These are phyloP conservation scores for Posidonia australis DNA, from an alignment of 106 monocot species.

Conservation along the genomic window DNA sequence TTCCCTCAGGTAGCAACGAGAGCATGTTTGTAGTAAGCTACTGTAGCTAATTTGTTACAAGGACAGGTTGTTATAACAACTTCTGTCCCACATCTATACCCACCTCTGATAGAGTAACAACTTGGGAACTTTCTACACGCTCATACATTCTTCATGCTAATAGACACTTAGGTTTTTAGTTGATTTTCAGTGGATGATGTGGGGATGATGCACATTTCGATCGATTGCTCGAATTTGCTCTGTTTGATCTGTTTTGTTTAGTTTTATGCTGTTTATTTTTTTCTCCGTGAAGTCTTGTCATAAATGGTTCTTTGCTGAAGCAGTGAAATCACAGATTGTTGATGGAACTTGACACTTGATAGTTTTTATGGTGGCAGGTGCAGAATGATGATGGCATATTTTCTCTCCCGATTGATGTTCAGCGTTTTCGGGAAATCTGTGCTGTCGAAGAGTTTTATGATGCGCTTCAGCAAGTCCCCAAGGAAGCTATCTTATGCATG, in stretches of 20 bases:
- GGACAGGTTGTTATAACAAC: too few species aligned
- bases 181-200: not conserved
- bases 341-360: not conserved
- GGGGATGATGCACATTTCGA: not conserved
- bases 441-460: constrained; percentile 39
- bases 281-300: too few species aligned
- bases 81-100: too few species aligned
- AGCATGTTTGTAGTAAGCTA: too few species aligned
- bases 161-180: too few species aligned
- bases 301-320: not conserved
- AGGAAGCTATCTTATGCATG: constrained; percentile 81
- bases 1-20: too few species aligned
- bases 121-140: too few species aligned
- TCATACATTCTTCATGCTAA: too few species aligned
- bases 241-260: not conserved
- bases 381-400: constrained; percentile 57
- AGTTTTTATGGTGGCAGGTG: constrained; percentile 30
- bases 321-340: not conserved
- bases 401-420: constrained; percentile 61
- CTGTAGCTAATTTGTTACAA: too few species aligned
- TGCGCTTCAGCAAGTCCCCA: constrained; percentile 45
- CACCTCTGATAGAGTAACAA: too few species aligned
- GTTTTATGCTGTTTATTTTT: too few species aligned
- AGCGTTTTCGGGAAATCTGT: constrained; percentile 46
- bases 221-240: too few species aligned